Percentiles rank a stretch among this genome's conserved stretches.
phyloP scores from a whole-genome alignment of 108 stramenopile species.

The Asterionellopsis glacialis region DNA sequence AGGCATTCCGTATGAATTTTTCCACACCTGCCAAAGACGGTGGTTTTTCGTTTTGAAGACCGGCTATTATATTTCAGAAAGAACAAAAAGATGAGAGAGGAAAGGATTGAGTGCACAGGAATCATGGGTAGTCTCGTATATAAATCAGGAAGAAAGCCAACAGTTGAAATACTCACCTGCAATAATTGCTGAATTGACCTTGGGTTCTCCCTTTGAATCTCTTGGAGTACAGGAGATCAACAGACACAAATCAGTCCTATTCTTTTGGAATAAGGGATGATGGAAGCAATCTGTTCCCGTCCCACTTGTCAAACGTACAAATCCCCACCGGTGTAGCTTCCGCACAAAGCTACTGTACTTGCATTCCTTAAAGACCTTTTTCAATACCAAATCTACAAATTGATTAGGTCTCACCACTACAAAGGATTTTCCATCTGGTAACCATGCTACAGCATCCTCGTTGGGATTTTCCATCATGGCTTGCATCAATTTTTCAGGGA shows the following conservation, averaged over 20 bases:
- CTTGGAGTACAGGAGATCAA: slow-evolving; percentile 24
- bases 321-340: slow-evolving; percentile 68
- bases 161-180: neutral
- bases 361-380: slow-evolving; percentile 28
- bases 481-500: slow-evolving; percentile 44
- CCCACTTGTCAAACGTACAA: slow-evolving; percentile 47
- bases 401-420: slow-evolving; percentile 36
- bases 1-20: slow-evolving; percentile 27
- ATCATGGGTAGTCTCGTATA: neutral
- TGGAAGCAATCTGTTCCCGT: slow-evolving; percentile 60
- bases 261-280: slow-evolving; percentile 41
- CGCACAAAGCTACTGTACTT: slow-evolving; percentile 53
- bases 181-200: no score
- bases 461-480: slow-evolving; percentile 25
- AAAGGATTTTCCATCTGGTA: slow-evolving; percentile 59
- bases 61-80: neutral
- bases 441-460: slow-evolving; percentile 47
- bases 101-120: neutral
- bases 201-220: neutral
- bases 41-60: slow-evolving; percentile 18
- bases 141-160: neutral
- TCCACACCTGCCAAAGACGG: slow-evolving; percentile 49
- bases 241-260: slow-evolving; percentile 27
- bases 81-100: neutral
- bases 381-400: slow-evolving; percentile 32